phyloP scores from a whole-genome alignment of 1,139 yeast species.

The Scheffersomyces illinoinensis region DNA sequence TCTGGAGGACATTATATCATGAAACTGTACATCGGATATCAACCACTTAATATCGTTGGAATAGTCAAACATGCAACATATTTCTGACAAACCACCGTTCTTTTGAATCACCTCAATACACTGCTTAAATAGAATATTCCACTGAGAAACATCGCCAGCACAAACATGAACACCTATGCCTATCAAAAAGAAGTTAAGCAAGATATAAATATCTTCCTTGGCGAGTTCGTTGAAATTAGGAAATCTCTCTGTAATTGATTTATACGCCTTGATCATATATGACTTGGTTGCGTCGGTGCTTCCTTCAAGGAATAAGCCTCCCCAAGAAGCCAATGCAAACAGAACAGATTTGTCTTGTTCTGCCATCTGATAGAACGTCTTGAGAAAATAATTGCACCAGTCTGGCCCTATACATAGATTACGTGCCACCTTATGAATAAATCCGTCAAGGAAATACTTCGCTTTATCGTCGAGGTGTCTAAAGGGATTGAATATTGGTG shows the following conservation, averaged over 20 bases:
- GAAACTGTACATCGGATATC: slow-evolving; percentile 15
- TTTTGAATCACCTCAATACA: slow-evolving; percentile 10
- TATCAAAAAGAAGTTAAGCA: slow-evolving; percentile 10
- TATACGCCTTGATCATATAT: slow-evolving; percentile 5
- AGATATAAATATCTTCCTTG: slow-evolving; percentile 3
- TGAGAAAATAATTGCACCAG: slow-evolving; percentile 18
- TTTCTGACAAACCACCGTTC: slow-evolving; percentile 12
- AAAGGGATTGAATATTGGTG: background rate
- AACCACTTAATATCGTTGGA: slow-evolving; percentile 19
- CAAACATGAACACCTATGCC: slow-evolving; percentile 17
- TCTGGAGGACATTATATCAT: slow-evolving; percentile 16
- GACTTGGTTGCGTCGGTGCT: slow-evolving; percentile 1
- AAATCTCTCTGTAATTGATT: background rate
- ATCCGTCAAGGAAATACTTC: slow-evolving; percentile 2
- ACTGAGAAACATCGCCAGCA: slow-evolving; percentile 17
- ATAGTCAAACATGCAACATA: slow-evolving; percentile 10
- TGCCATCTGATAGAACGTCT: slow-evolving; percentile 16
- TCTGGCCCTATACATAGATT: slow-evolving; percentile 11
- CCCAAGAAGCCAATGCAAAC: slow-evolving; percentile 15
- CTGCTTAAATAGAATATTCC: slow-evolving; percentile 14
- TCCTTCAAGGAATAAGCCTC: slow-evolving; percentile 8
- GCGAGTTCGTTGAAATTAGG: background rate
- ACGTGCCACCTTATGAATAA: slow-evolving; percentile 3
- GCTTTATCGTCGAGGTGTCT: slow-evolving; percentile 1
- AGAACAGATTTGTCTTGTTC: slow-evolving; percentile 12